These are phyloP conservation scores for Suillus spraguei DNA, from an alignment of 768 basidiomycete genomes.

Conservation along the genomic window DNA sequence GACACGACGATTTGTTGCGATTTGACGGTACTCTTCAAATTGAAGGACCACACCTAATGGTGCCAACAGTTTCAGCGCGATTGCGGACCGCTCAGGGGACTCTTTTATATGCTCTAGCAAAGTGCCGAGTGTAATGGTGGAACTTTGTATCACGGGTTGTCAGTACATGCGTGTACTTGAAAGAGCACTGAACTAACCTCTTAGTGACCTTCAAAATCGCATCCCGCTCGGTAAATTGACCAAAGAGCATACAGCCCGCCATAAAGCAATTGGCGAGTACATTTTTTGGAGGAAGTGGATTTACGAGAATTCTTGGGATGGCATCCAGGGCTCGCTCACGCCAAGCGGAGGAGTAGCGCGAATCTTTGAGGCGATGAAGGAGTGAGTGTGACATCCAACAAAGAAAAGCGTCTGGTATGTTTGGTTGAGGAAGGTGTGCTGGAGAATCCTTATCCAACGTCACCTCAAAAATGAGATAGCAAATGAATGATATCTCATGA, in stretches of 20 bases:
- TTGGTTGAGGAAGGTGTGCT: slow-evolving; percentile 2
- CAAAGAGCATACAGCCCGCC: slow-evolving; percentile 9
- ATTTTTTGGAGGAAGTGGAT: slow-evolving; percentile 8
- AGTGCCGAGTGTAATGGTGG: slow-evolving; percentile 1
- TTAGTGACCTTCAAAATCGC: slow-evolving; percentile 9
- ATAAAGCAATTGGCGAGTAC: slow-evolving; percentile 15
- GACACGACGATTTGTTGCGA: not conserved
- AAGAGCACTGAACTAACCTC: slow-evolving; percentile 4
- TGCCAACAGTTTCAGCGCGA: slow-evolving; percentile 6
- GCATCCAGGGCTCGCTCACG: slow-evolving; percentile 6
- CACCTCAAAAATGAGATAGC: slow-evolving; percentile 10
- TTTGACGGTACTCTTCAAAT: slow-evolving; percentile 10
- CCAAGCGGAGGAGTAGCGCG: not conserved
- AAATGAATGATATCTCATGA: slow-evolving; percentile 13
- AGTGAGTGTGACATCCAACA: slow-evolving; percentile 13
- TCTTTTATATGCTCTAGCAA: slow-evolving; percentile 6
- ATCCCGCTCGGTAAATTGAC: not conserved
- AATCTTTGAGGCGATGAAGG: slow-evolving; percentile 9
- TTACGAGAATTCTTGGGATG: slow-evolving; percentile 8
- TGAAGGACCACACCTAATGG: slow-evolving; percentile 11
- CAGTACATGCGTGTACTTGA: not conserved
- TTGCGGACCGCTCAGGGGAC: not conserved
- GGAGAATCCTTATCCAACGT: slow-evolving; percentile 8
- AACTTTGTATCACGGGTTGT: not conserved
- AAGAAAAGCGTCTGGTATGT: slow-evolving; percentile 7